Percentiles rank a stretch among this genome's conserved stretches.
Conservation (phyloP, 306 rosid species). For the Quercus bicolor region DNA sequence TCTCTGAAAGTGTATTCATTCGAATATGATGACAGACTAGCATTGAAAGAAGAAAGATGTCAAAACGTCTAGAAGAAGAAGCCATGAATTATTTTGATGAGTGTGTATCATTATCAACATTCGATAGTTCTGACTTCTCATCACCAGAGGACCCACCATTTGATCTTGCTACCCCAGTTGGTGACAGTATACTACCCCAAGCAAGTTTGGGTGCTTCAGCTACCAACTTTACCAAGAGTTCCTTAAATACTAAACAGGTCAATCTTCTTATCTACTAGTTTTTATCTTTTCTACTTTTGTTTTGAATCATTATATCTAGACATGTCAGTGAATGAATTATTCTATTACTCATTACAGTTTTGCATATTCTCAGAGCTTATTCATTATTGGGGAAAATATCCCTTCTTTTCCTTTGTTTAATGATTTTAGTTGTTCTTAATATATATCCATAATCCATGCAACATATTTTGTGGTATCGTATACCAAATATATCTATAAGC, state of each 20-base stretch:
- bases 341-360: background rate
- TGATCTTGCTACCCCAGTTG: constrained; percentile 41
- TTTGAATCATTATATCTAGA: background rate
- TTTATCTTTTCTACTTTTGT: background rate
- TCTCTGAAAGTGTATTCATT: constrained; percentile 8
- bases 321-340: background rate
- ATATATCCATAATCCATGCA: background rate
- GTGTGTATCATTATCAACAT: constrained; percentile 85
- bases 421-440: background rate
- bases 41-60: constrained; percentile 88
- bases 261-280: background rate
- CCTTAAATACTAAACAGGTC: constrained; percentile 27
- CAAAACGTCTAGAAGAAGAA: constrained; percentile 82
- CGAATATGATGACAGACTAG: constrained; percentile 54
- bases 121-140: constrained; percentile 96
- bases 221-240: constrained; percentile 18
- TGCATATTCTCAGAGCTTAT: background rate
- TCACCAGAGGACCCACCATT: constrained; percentile 78
- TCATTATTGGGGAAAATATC: background rate
- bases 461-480: background rate
- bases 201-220: constrained; percentile 46
- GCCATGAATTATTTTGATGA: constrained; percentile 94
- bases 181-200: constrained; percentile 33
- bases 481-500: background rate
- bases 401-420: background rate